These are phyloP conservation scores for Fraxinus albicans DNA, from an alignment of 305 asterid genomes.

Conservation along the genomic window DNA sequence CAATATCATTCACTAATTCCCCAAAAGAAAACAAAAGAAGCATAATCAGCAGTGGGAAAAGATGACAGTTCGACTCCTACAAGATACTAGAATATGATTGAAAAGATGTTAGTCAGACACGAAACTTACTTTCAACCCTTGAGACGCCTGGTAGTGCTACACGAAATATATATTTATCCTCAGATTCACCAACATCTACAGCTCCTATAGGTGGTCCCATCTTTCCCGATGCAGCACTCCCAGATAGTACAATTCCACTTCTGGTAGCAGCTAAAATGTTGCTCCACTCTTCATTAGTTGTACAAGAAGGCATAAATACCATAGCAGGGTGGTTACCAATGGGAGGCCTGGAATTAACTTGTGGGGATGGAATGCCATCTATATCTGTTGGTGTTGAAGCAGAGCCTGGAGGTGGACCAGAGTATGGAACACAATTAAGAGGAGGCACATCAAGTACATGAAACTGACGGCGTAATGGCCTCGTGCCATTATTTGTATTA, in stretches of 20 bases:
- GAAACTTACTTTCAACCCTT: conserved; percentile 40
- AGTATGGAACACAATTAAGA: conserved; percentile 29
- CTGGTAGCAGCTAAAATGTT: conserved; percentile 29
- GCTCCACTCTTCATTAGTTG: conserved; percentile 42
- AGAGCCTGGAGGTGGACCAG: conserved; percentile 10
- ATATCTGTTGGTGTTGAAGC: conserved; percentile 1
- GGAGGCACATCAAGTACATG: conserved; percentile 31
- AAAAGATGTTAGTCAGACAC: not conserved
- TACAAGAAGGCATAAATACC: conserved; percentile 33
- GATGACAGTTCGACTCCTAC: not conserved
- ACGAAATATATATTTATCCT: conserved; percentile 42
- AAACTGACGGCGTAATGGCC: conserved; percentile 15
- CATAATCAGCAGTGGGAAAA: not conserved
- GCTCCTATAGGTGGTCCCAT: conserved; percentile 42
- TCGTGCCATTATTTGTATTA: conserved; percentile 22
- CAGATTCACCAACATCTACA: conserved; percentile 42
- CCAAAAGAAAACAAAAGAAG: not conserved
- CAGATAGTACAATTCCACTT: conserved; percentile 40
- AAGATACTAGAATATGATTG: not conserved
- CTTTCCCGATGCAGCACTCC: conserved; percentile 41
- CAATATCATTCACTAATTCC: not conserved
- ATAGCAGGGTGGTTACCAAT: conserved; percentile 34
- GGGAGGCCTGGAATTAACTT: not conserved
- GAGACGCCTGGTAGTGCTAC: conserved; percentile 52
- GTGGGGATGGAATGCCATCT: not conserved